phyloP scores from a whole-genome alignment of 176 grass and related monocot species.

The Oropetium thomaeum region DNA sequence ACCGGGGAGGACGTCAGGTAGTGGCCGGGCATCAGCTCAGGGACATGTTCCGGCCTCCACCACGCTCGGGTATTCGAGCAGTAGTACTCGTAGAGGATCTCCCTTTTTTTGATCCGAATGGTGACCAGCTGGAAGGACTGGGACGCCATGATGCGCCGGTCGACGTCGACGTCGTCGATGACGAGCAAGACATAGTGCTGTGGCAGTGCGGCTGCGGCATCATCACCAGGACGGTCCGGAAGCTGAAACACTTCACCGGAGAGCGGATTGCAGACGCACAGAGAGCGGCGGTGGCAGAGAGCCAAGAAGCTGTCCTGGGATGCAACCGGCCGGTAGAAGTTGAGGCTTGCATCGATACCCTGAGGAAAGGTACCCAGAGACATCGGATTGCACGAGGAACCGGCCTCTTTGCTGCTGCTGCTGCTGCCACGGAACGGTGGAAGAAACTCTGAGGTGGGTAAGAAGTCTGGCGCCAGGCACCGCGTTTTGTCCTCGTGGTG shows the following conservation, averaged over 20 bases:
- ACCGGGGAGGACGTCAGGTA: neutral
- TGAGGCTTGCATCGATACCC: slow-evolving; percentile 20
- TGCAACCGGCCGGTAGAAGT: slow-evolving; percentile 14
- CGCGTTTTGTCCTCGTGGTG: neutral
- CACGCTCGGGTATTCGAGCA: slow-evolving; percentile 6
- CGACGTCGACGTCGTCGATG: neutral
- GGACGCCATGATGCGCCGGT: neutral
- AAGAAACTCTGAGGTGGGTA: slow-evolving; percentile 1
- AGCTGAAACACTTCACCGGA: slow-evolving; percentile 20
- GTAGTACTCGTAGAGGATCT: neutral
- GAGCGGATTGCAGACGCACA: slow-evolving; percentile 16
- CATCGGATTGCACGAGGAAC: neutral
- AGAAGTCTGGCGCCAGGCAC: slow-evolving; percentile 16
- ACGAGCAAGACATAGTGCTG: neutral
- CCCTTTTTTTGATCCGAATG: neutral
- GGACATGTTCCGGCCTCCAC: neutral
- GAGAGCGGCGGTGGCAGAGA: neutral
- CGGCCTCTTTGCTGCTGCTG: neutral
- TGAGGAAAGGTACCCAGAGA: slow-evolving; percentile 1
- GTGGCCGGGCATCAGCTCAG: slow-evolving; percentile 1
- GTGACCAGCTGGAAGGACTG: slow-evolving; percentile 15
- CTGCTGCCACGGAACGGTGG: neutral
- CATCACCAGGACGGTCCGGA: neutral
- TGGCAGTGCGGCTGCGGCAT: neutral
- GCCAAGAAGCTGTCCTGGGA: slow-evolving; percentile 4